These are phyloP conservation scores for Cryphonectria naterciae DNA, from an alignment of 2,329 filamentous ascomycete species.

Conservation along the genomic window DNA sequence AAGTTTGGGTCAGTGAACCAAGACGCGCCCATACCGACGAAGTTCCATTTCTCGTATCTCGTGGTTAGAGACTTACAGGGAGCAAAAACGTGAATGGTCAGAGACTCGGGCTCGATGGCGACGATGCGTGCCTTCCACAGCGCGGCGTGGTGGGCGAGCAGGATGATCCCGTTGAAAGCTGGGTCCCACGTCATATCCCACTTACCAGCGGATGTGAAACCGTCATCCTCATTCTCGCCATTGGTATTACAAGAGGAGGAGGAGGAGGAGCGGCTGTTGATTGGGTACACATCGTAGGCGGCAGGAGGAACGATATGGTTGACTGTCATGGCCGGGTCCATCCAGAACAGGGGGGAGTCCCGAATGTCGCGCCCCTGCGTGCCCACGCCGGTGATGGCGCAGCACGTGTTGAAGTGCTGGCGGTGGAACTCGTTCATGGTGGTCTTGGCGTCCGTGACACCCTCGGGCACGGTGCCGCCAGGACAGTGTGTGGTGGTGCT, in stretches of 20 bases:
- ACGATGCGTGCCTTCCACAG: conserved; percentile 17
- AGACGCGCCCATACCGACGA: not conserved
- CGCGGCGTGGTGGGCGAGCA: not conserved
- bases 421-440: conserved; percentile 7
- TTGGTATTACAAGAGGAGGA: too few species aligned
- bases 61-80: conserved; percentile 22
- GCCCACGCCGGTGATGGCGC: conserved; percentile 9
- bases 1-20: not conserved
- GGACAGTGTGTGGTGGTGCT: conserved; percentile 71
- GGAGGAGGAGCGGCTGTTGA: not conserved
- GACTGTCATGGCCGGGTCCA: conserved; percentile 1
- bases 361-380: not conserved
- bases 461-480: conserved; percentile 75
- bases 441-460: conserved; percentile 60
- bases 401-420: not conserved
- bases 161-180: not conserved
- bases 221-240: not conserved
- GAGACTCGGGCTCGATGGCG: conserved; percentile 6
- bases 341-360: not conserved
- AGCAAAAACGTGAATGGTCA: conserved; percentile 29
- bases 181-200: conserved; percentile 13
- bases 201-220: not conserved
- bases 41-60: too few species aligned
- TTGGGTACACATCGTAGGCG: not conserved
- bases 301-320: conserved; percentile 1